Conservation (phyloP, 2,329 filamentous ascomycete genomes). For the Pseudocercospora macadamiae region DNA sequence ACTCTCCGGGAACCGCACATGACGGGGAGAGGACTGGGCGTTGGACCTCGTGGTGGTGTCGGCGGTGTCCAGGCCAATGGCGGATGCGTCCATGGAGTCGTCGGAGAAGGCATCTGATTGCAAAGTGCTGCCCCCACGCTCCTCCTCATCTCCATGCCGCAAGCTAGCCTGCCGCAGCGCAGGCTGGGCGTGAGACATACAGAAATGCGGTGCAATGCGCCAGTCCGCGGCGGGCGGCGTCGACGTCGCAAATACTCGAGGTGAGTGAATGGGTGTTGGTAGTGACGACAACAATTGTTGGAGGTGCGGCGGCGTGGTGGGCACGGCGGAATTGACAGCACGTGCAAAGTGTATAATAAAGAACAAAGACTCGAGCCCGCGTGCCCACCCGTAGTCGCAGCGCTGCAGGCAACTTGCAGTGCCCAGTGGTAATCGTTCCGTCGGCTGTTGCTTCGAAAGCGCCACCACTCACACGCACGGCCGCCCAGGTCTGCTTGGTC, state of each 20-base stretch:
- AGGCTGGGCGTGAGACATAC: constrained; percentile 28
- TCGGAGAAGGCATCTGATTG: constrained; percentile 27
- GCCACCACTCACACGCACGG: background rate
- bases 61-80: constrained; percentile 24
- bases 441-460: constrained; percentile 10
- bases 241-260: too few relatives aligned
- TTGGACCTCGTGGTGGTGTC: constrained; percentile 17
- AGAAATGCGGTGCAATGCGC: constrained; percentile 12
- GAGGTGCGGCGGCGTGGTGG: background rate
- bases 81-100: constrained; percentile 27
- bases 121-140: constrained; percentile 26
- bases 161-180: constrained; percentile 26
- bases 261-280: too few relatives aligned
- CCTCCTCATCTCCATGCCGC: constrained; percentile 22
- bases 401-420: background rate
- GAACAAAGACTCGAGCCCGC: background rate
- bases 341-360: constrained; percentile 14
- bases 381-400: background rate
- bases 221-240: background rate
- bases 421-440: background rate
- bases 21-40: constrained; percentile 37
- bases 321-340: constrained; percentile 10
- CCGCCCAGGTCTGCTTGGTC: background rate
- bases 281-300: background rate
- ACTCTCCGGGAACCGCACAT: constrained; percentile 38